Evolutionary conservation across 192 early-diverging fungal genomes (phyloP), one percentile per base, ranked within the genome.

Genomic region (Coemansia sp.): DNA sequence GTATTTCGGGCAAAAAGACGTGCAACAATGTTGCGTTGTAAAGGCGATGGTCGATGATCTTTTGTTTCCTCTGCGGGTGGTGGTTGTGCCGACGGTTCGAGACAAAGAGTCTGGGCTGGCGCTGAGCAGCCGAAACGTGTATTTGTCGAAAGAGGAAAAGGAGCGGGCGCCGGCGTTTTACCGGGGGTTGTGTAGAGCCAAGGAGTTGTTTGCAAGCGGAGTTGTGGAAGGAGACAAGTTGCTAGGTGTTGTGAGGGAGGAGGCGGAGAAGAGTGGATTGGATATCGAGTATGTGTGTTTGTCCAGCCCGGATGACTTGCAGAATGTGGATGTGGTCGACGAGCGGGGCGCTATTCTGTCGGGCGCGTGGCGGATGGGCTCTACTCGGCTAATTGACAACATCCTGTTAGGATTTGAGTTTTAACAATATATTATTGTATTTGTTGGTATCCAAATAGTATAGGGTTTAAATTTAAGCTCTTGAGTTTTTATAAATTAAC

Each of bases 1-100:
- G 10, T 93, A 84, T 62, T 99, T 99, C 79, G 97, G 97, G 0
- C 95, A 99, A 73, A 99, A 99, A 76, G 97, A 99, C 68, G 89
- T 87, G 3, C 97, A 99, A 82, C 97, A 99, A 73, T 95, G 92
- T 65, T 86, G 88, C 15, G 89, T 92, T 12, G 60, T 96, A 22
- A 68, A 86, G 1, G 76, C 79, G 29, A 88, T 97, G 89, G 88
- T 93, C n/a, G 71, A 84, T 1, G 97, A 99, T 75, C 76, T 99
- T 50, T 81, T 89, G 56, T 86, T 97, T 54, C 91, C 92, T 15
- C 82, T 91, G 5, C 64, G 81, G 32, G 70, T 99, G 59, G 82
- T 87, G 39, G 84, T 94, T 21, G 86, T 84, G 10, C 82, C 85
- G 9, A 99, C 93, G 1, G 70, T 83, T 4, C 84, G 97, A 22